Evolutionary conservation across 257 asterid genomes (phyloP).

Genomic region (Solanum pennellii): DNA sequence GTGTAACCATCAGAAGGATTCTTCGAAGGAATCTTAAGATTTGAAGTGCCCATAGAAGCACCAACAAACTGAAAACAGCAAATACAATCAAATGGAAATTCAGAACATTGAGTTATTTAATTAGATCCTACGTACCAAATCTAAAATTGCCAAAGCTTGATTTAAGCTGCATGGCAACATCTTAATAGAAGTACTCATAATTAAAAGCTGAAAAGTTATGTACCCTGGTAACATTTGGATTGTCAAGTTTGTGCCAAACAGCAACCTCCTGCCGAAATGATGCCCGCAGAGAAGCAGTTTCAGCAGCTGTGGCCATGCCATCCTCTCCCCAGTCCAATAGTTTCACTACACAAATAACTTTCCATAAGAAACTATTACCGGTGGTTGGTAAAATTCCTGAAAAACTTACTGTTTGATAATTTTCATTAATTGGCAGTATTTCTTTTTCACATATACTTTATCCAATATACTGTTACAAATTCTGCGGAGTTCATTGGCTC

Average conservation of each 20-base stretch:
- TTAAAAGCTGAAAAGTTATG: not conserved
- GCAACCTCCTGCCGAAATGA: slow-evolving; percentile 77
- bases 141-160: not conserved
- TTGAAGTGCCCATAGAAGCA: slow-evolving; percentile 96
- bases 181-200: not conserved
- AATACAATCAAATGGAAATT: not conserved
- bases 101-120: not conserved
- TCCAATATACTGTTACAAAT: not conserved
- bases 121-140: not conserved
- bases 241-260: slow-evolving; percentile 84
- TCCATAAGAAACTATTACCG: not conserved
- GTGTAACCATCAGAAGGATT: slow-evolving; percentile 67
- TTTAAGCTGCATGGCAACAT: not conserved
- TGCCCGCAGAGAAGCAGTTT: slow-evolving; percentile 63
- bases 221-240: slow-evolving; percentile 62
- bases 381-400: not conserved
- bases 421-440: not conserved
- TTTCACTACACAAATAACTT: slow-evolving; percentile 38
- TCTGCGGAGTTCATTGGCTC: not conserved
- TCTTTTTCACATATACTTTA: not conserved
- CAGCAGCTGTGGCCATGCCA: slow-evolving; percentile 68
- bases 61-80: slow-evolving; percentile 53
- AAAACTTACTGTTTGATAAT: not conserved
- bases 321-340: slow-evolving; percentile 93
- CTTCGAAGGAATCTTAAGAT: slow-evolving; percentile 78